phyloP scores from a whole-genome alignment of 2,329 filamentous ascomycete genomes.

The Arachnopeziza araneosa region DNA sequence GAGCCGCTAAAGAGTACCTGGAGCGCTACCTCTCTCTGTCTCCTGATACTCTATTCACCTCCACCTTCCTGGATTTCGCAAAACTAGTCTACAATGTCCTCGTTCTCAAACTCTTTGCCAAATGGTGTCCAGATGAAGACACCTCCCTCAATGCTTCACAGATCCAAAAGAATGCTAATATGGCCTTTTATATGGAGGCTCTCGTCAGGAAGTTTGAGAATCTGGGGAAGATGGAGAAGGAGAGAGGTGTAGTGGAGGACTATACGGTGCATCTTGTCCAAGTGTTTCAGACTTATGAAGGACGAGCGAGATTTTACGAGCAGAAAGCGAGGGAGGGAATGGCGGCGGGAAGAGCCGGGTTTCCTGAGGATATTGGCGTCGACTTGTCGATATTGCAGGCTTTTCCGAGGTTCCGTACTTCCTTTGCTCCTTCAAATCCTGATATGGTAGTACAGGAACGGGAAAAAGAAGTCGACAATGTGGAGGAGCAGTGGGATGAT shows the following conservation, averaged over 20 bases:
- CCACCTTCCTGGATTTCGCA: neutral
- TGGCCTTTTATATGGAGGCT: neutral
- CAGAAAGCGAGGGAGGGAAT: neutral
- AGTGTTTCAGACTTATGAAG: neutral
- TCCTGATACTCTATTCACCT: neutral
- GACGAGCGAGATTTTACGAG: neutral
- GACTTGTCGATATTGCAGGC: neutral
- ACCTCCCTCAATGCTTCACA: neutral
- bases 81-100: neutral
- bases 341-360: neutral
- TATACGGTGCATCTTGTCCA: neutral
- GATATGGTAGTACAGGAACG: no score
- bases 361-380: neutral
- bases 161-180: neutral
- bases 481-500: neutral
- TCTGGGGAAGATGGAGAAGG: neutral
- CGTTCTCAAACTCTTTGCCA: neutral
- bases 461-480: neutral
- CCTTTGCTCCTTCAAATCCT: no score
- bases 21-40: constrained; percentile 15
- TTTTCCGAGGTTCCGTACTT: neutral
- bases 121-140: neutral
- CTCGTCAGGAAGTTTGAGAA: neutral
- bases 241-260: neutral
- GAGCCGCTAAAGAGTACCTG: constrained; percentile 16